These are phyloP conservation scores for Fusarium coicis DNA, from an alignment of 2,329 filamentous ascomycete species.

Conservation along the genomic window DNA sequence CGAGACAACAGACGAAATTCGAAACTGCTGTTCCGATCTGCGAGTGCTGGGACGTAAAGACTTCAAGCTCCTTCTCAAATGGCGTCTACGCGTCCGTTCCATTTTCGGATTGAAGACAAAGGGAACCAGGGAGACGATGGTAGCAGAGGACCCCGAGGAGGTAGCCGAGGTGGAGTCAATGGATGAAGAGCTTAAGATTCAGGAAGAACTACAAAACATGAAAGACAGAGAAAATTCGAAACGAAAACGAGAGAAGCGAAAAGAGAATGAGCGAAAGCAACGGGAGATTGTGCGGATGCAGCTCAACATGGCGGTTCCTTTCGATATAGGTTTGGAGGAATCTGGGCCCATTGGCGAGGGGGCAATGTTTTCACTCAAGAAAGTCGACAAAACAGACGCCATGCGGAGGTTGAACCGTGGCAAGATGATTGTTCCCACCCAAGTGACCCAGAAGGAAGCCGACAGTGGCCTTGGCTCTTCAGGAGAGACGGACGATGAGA, in stretches of 20 bases:
- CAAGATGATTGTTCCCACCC: conserved; percentile 77
- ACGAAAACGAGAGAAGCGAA: conserved; percentile 85
- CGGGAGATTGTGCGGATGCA: conserved; percentile 97
- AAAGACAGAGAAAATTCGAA: conserved; percentile 81
- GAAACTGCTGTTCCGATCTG: conserved; percentile 81
- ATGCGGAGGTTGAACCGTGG: conserved; percentile 72
- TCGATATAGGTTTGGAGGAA: conserved; percentile 95
- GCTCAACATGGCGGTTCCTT: conserved; percentile 94
- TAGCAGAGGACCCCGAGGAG: conserved; percentile 64
- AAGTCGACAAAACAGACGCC: conserved; percentile 79
- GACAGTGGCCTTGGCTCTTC: conserved; percentile 69
- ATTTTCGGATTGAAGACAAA: too few species aligned
- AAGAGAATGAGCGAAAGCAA: conserved; percentile 92
- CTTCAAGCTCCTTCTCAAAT: conserved; percentile 88
- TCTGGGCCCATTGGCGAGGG: conserved; percentile 80
- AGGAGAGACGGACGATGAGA: conserved; percentile 68
- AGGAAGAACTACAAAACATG: conserved; percentile 85
- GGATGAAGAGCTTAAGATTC: conserved; percentile 93
- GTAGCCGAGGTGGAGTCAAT: conserved; percentile 86
- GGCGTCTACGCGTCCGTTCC: too few species aligned
- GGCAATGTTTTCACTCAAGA: conserved; percentile 86
- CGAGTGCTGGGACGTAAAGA: conserved; percentile 94
- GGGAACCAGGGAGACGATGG: too few species aligned
- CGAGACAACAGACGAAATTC: conserved; percentile 86
- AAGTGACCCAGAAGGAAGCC: conserved; percentile 67